phyloP scores from a whole-genome alignment of 2,329 filamentous ascomycete species.

The Fusarium sp. region DNA sequence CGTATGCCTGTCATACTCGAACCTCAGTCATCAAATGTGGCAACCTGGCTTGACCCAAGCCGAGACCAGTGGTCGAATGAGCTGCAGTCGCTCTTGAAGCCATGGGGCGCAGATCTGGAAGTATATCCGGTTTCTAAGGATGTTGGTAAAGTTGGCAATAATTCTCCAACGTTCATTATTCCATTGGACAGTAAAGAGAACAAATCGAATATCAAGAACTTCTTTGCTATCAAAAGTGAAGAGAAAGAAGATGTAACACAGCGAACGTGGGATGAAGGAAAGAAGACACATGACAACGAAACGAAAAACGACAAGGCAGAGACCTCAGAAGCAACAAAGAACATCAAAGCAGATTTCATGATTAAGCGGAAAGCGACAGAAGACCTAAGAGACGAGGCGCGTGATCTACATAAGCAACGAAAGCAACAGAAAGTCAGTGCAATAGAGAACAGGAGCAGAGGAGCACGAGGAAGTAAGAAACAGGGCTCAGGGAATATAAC shows the following conservation, averaged over 20 bases:
- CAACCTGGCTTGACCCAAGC: constrained; percentile 82
- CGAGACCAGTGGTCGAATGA: constrained; percentile 80
- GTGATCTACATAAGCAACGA: not conserved
- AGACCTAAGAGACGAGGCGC: not conserved
- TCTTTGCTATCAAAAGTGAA: constrained; percentile 74
- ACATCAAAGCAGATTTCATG: not conserved
- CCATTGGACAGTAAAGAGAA: constrained; percentile 88
- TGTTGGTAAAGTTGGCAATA: constrained; percentile 94
- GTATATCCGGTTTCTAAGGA: constrained; percentile 89
- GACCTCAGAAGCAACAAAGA: not conserved
- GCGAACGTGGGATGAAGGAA: not conserved
- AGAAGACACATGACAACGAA: constrained; percentile 3
- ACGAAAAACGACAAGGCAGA: not conserved
- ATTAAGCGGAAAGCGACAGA: not conserved
- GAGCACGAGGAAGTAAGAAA: not conserved
- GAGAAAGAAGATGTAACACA: constrained; percentile 53
- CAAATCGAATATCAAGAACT: constrained; percentile 93
- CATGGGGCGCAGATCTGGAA: constrained; percentile 83
- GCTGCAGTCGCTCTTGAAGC: constrained; percentile 82
- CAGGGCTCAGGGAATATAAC: not conserved
- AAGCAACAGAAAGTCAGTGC: not conserved
- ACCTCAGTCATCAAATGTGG: constrained; percentile 76
- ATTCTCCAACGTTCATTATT: constrained; percentile 85
- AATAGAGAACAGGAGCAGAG: not conserved
- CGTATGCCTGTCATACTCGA: constrained; percentile 96